Conservation (phyloP, 2,329 filamentous ascomycete species). For the Canariomyces notabilis region DNA sequence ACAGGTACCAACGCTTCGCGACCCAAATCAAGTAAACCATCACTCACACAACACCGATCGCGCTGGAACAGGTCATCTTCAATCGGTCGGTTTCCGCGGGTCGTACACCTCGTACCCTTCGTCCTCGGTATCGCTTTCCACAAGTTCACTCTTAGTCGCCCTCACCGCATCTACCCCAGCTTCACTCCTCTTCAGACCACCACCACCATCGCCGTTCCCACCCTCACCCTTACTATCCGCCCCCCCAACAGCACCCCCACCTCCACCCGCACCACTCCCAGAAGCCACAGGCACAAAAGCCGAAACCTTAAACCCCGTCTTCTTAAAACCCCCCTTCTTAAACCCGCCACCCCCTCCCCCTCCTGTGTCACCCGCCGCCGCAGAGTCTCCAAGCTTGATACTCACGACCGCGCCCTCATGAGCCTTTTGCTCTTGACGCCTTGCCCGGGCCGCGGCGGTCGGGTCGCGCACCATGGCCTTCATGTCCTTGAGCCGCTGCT, state of each 20-base stretch:
- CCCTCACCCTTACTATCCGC: slow-evolving; percentile 25
- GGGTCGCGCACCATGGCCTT: slow-evolving; percentile 75
- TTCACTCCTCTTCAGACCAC: too few species aligned
- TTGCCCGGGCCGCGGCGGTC: slow-evolving; percentile 56
- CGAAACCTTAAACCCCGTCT: slow-evolving; percentile 76
- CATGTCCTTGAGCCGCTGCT: slow-evolving; percentile 84
- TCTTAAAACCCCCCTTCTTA: slow-evolving; percentile 71
- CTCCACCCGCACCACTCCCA: slow-evolving; percentile 38
- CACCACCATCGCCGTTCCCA: too few species aligned
- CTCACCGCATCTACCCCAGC: slow-evolving; percentile 20
- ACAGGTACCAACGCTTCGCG: too few species aligned
- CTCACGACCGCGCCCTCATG: slow-evolving; percentile 64
- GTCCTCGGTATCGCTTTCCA: slow-evolving; percentile 62
- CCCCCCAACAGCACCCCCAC: slow-evolving; percentile 30
- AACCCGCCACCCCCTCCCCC: slow-evolving; percentile 41
- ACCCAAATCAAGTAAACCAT: too few species aligned
- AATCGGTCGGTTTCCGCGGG: slow-evolving; percentile 56
- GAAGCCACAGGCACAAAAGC: slow-evolving; percentile 57
- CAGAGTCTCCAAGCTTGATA: slow-evolving; percentile 53
- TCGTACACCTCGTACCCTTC: slow-evolving; percentile 68
- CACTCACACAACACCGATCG: too few species aligned
- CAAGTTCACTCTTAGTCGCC: slow-evolving; percentile 29
- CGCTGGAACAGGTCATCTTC: too few species aligned
- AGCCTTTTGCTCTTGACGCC: slow-evolving; percentile 66
- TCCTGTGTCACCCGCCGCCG: slow-evolving; percentile 24